Evolutionary conservation across 2,329 filamentous ascomycete genomes (phyloP), one percentile per base, ranked within the genome.

Genomic region (Chalaropsis ovoidea): DNA sequence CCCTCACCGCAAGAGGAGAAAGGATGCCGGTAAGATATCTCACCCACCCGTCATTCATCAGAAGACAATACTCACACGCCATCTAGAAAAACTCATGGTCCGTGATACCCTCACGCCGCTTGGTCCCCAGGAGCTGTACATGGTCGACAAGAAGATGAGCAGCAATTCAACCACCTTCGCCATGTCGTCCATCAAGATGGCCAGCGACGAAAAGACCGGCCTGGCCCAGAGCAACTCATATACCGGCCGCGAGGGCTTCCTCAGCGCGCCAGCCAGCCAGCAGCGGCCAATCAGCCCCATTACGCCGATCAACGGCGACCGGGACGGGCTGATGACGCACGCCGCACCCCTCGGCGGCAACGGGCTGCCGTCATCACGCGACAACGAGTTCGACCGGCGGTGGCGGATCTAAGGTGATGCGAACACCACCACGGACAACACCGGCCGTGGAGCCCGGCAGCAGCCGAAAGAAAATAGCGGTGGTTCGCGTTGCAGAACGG

Each of bases 1-100:
- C 77, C 92, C 93, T 3, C 93, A 97, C 76, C 86, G 88, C 69
- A 87, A 87, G 81, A 86, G 86, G 72, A 86, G 90, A 76, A 95
- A 95, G 82, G 89, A 93, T 77, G 85, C 90, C 75, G 90, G 90
- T 90, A 88, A 83, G 86, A 8, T 13, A 52, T 31, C 10, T 6
- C 47, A 24, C 10, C 47, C 19, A 24, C 24, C 11, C 22, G 11
- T 31, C 8, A 35, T 42, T 1, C 66, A 52, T 60, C 72, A 52
- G 31, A 17, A 1, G 61, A n/a, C 31, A 17, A 66, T 56, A 63
- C 72, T 74, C 74, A 76, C 69, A 45, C 65, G 54, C 5, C n/a
- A 6, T 68, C 66, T 75, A 90, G 89, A 92, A 76, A 90, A 93
- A 79, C 49, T 49, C 7, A 62, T 67, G 49, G 76, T 85, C 71